Base-by-base conservation (phyloP, 2,329 filamentous ascomycete genomes). In the Penicillium crustosum region DNA sequence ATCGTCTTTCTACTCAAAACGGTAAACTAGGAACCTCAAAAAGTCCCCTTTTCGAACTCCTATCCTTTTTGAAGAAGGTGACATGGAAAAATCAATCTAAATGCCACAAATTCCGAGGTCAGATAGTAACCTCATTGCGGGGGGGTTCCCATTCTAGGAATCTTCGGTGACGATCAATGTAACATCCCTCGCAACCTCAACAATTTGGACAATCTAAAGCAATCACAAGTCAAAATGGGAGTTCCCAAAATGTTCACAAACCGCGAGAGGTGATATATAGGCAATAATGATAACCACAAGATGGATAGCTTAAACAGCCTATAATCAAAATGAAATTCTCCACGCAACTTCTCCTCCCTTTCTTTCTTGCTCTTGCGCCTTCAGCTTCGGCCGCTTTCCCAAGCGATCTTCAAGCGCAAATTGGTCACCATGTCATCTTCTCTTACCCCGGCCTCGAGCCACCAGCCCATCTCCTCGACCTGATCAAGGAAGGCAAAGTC, bases 371-470 rank as follows among this genome's bases (percentile, higher is more conserved):
- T 19, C 19, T 42, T 6, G 49, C 45, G 8, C 23, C 39, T 5
- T 31, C 27, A 19, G 55, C 60, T 38, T 41, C 19, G 15, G 44
- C 39, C 36, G 23, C 23, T 41, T 48, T 44, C 3, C 15, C 55
- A 0, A n/a, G 8, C 15, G 57, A 67, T 36, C 41, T 62, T 2
- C 25, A 49, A 9, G 54, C 58, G 10, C 59, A 66, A 47, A 66
- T 62, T 2, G 69, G 68, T 19, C 58, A 64, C 27, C 71, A 73
- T 61, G 67, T 73, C 29, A 65, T 73, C n/a, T 73, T 66, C 62
- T 73, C 71, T 12, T 73, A 71, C 42, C 53, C 63, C 1, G 71
- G 69, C 12, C 29, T 64, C 13, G 53, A 59, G 1, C 70, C 71
- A 6, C 69, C 71, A 6, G 27, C 53, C 9, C 55, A 68, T 25